A percentile compares a stretch with the other conserved stretches of the same genome.
Conservation (phyloP, 169 alveolate genomes). For the Cryptosporidium meleagridis region DNA sequence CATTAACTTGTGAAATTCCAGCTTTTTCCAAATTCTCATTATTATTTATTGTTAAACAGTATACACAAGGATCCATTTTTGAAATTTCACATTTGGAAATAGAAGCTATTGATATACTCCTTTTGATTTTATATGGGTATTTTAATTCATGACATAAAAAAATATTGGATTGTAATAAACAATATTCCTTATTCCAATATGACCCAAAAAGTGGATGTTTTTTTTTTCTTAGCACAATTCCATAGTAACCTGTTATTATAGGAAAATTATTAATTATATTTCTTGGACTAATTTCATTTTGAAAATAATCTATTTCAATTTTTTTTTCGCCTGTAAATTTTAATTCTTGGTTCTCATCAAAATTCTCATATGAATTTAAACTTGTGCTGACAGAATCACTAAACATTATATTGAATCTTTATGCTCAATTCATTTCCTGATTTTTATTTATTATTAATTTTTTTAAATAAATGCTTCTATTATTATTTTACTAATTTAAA, state of each 20-base stretch:
- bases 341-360: not conserved
- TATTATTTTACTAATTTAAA: not conserved
- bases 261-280: constrained; percentile 41
- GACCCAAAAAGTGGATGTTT: constrained; percentile 48
- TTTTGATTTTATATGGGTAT: constrained; percentile 52
- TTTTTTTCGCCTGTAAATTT: not conserved
- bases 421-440: not conserved
- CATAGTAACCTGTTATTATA: constrained; percentile 59
- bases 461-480: not conserved
- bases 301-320: not conserved
- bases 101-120: constrained; percentile 54
- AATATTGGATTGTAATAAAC: constrained; percentile 59
- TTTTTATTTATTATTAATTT: not conserved
- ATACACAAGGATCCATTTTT: constrained; percentile 69
- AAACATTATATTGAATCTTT: not conserved
- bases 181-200: constrained; percentile 64
- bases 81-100: constrained; percentile 54
- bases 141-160: constrained; percentile 60
- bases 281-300: constrained; percentile 5
- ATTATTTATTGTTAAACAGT: constrained; percentile 17
- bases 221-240: constrained; percentile 44
- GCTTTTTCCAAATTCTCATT: not conserved
- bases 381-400: not conserved
- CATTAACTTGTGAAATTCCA: not conserved
- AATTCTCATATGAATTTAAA: not conserved